Conservation (phyloP, 345 rosid species). For the Bruguiera parviflora region DNA sequence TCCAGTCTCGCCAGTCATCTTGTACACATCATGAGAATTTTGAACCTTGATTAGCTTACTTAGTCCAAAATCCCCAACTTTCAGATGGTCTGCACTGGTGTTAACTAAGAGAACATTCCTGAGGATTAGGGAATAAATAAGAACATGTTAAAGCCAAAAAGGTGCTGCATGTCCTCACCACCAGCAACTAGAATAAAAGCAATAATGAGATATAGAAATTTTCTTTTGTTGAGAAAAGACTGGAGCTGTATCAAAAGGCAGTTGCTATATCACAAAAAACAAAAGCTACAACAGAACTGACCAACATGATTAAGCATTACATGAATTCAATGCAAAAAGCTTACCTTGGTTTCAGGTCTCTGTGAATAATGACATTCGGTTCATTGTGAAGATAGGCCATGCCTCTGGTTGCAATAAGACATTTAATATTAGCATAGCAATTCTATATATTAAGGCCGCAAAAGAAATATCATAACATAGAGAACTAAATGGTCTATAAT, state of each 20-base stretch:
- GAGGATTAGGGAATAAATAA: slow-evolving; percentile 20
- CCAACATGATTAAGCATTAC: background rate
- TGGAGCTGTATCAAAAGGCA: background rate
- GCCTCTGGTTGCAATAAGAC: slow-evolving; percentile 54
- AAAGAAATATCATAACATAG: background rate
- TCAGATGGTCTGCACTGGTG: slow-evolving; percentile 88
- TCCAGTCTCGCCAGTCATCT: slow-evolving; percentile 99
- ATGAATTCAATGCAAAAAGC: slow-evolving; percentile 12
- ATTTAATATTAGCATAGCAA: slow-evolving; percentile 20
- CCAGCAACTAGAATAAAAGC: slow-evolving; percentile 1
- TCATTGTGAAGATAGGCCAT: slow-evolving; percentile 99
- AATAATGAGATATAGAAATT: background rate
- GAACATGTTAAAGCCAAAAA: background rate
- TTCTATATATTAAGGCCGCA: slow-evolving; percentile 2
- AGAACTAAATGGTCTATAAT: background rate
- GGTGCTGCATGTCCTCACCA: background rate
- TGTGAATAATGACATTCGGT: slow-evolving; percentile 91
- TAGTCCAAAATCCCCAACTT: slow-evolving; percentile 98
- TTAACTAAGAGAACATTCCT: slow-evolving; percentile 98
- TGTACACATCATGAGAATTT: slow-evolving; percentile 93
- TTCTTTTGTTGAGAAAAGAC: background rate
- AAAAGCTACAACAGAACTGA: background rate
- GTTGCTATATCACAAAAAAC: background rate
- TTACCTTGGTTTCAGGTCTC: slow-evolving; percentile 95
- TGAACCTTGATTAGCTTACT: slow-evolving; percentile 98